Base-by-base conservation (phyloP, 129 eudicot genomes). In the Artemisia argyi region DNA sequence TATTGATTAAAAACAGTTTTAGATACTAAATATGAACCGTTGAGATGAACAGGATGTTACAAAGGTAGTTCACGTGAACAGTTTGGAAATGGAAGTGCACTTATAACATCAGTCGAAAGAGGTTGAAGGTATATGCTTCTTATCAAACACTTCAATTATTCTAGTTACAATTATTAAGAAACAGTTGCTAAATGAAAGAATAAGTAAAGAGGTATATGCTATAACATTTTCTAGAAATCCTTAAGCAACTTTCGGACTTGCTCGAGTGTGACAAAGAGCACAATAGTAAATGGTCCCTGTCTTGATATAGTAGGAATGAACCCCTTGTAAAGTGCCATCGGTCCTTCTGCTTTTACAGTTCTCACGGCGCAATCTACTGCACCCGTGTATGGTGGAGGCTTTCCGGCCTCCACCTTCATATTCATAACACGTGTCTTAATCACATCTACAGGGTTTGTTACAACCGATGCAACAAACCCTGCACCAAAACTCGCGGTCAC, bases 401-500 rank as follows among this genome's bases (percentile, higher is more conserved):
- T 73, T 16, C 92, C 96, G 0, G 79, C 56, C 72, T 76, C 96
- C 74, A 91, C 93, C 82, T 83, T 89, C 96, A 88, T 89, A 58
- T 91, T 91, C 96, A 91, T 91, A 26, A 91, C 97, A 50, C 97
- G 68, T 1, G 97, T 91, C 81, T 91, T 91, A 2, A 91, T 86
- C 81, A 91, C 97, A 32, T 91, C 97, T 69, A 91, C 84, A 17
- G 97, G 97, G 59, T 91, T 88, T n/a, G 97, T 75, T 20, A 71
- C 96, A 75, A 89, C 87, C 35, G 97, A 73, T 60, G 97, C 97
- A 81, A 91, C 93, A 11, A 91, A 82, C 82, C 97, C 97, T 3
- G 97, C 97, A 9, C 89, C 93, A 63, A 91, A 91, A 71, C 97
- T 88, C 24, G 97, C 93, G n/a, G 93, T 83, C 62, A 91, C 97